Percentiles rank a stretch among this genome's conserved stretches.
These are phyloP conservation scores for Curvularia verruculosa DNA, from an alignment of 2,329 filamentous ascomycete species.

Conservation along the genomic window DNA sequence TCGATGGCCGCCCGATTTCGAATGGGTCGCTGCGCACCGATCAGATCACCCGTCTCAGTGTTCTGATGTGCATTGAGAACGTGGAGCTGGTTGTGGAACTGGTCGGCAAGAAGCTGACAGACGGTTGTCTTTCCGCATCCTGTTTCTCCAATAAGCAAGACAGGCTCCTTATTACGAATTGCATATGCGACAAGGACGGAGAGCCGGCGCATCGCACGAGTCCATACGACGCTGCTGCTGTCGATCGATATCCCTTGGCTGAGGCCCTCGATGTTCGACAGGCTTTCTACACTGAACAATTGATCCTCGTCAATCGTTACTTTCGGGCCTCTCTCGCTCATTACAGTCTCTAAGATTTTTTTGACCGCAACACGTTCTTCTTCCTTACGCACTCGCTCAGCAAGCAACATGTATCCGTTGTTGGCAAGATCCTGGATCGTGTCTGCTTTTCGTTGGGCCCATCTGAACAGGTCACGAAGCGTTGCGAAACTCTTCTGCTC, in stretches of 20 bases:
- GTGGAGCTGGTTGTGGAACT: conserved; percentile 74
- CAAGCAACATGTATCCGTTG: conserved; percentile 96
- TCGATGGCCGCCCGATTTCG: conserved; percentile 80
- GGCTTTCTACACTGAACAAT: conserved; percentile 66
- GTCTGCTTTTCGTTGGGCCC: conserved; percentile 85
- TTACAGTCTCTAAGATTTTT: conserved; percentile 83
- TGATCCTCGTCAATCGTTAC: conserved; percentile 75
- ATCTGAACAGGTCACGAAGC: conserved; percentile 91
- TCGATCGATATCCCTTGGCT: conserved; percentile 33
- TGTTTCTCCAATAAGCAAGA: conserved; percentile 93
- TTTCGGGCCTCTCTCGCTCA: conserved; percentile 64
- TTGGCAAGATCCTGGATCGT: conserved; percentile 85
- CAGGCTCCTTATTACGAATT: conserved; percentile 87
- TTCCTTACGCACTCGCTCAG: conserved; percentile 88
- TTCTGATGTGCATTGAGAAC: conserved; percentile 99
- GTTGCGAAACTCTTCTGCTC: conserved; percentile 99
- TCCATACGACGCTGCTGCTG: conserved; percentile 76
- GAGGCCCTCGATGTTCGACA: conserved; percentile 44
- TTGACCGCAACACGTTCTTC: conserved; percentile 87
- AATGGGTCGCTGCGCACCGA: conserved; percentile 90
- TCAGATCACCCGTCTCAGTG: conserved; percentile 94
- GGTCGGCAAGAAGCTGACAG: conserved; percentile 87
- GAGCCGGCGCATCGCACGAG: conserved; percentile 87
- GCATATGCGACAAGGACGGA: conserved; percentile 90
- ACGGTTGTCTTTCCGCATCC: conserved; percentile 98